These are phyloP conservation scores for Adansonia grandidieri DNA, from an alignment of 441 rosid genomes.

Conservation along the genomic window DNA sequence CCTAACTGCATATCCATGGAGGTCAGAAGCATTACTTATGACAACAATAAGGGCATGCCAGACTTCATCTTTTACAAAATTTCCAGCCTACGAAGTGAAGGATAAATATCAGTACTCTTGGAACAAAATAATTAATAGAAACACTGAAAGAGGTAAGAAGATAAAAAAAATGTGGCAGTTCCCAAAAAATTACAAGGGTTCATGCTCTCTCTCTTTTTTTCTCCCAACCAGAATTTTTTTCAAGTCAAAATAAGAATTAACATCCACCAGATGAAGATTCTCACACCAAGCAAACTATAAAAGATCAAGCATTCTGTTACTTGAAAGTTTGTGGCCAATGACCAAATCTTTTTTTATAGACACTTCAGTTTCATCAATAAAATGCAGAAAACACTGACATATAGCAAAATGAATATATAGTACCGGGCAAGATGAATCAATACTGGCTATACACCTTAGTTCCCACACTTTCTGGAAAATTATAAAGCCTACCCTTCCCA, in stretches of 20 bases:
- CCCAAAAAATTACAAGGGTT: background rate
- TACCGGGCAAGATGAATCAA: background rate
- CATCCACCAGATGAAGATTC: background rate
- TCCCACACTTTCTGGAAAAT: background rate
- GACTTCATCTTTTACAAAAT: conserved; percentile 96
- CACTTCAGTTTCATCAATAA: conserved; percentile 6
- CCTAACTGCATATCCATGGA: conserved; percentile 96
- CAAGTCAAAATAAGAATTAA: background rate
- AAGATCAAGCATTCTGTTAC: background rate
- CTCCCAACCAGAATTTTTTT: background rate
- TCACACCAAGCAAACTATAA: background rate
- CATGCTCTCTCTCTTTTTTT: background rate
- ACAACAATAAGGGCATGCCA: conserved; percentile 93
- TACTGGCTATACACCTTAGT: background rate
- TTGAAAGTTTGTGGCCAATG: background rate
- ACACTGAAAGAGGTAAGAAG: conserved; percentile 4
- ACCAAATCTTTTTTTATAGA: background rate
- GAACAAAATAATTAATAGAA: conserved; percentile 28
- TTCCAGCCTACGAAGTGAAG: conserved; percentile 89
- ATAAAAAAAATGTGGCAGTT: background rate
- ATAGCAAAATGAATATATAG: conserved; percentile 1
- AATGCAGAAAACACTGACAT: background rate
- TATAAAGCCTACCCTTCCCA: background rate
- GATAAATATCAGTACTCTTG: conserved; percentile 38
- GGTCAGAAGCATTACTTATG: conserved; percentile 91